Base-by-base conservation (phyloP, 805 yeast species). In the Saccharomycopsis malanga region DNA sequence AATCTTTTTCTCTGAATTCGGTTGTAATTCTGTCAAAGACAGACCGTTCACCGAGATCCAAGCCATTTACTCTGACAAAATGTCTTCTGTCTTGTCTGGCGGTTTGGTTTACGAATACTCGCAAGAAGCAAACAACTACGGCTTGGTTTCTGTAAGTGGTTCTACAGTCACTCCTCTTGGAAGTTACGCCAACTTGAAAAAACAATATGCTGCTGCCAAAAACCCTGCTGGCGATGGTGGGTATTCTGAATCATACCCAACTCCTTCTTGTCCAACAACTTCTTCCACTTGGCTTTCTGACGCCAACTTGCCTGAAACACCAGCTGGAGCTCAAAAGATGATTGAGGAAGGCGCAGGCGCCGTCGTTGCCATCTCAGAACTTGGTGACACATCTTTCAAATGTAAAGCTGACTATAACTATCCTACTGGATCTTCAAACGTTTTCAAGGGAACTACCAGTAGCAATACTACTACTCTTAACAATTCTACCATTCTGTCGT, bases 101-200 rank as follows among this genome's bases (percentile, higher is more conserved):
- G 98, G 98, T 35, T 71, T 91, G 51, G 95, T 87, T 32, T 89
- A 89, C 67, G 96, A 89, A 69, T 91, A 83, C 67, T 76, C 91
- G 6, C 73, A 83, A 57, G 96, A 87, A 67, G 70, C 70, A 24
- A 77, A 81, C 60, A 66, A 84, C 57, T 91, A 87, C 62, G 98
- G 98, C 24, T 70, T 91, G 42, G 97, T 91, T 39, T 58, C 74
- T 49, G 69, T 87, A 49, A 61, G 63, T 23, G 70, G 67, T 53
- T 65, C 68, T 21, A 58, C 69, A 3, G 21, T 70, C 57, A 39
- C 35, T 3, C 42, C 39, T n/a, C 41, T 48, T 14, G 39, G 34
- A 45, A 65, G 61, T 52, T 58, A 67, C 10, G 72, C 67, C 48
- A 56, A 59, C 36, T 83, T 91, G 95, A 82, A 83, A 63, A 27